Evolutionary conservation across 1,284 basidiomycete species (phyloP).

Genomic region (Cerrena zonata): DNA sequence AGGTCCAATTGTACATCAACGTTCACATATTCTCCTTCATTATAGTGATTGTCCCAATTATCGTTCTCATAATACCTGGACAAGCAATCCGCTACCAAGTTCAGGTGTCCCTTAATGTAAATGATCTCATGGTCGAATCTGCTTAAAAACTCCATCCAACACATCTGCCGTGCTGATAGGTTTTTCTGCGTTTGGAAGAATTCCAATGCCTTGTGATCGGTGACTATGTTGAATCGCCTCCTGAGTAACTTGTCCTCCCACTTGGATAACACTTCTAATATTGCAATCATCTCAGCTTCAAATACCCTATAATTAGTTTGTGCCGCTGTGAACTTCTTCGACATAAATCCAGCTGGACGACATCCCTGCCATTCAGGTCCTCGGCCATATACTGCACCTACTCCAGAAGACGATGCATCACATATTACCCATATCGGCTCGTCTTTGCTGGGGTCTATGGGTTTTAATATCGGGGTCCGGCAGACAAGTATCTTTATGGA

Average conservation of each 20-base stretch:
- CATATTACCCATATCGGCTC: too few species aligned
- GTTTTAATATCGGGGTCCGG: conserved; percentile 27
- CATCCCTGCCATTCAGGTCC: too few species aligned
- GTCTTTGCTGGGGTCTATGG: conserved; percentile 24
- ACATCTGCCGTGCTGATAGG: conserved; percentile 19
- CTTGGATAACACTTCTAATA: conserved; percentile 31
- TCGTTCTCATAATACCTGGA: too few species aligned
- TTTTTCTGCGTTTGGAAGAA: conserved; percentile 26
- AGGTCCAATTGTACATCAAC: too few species aligned
- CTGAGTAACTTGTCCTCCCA: too few species aligned
- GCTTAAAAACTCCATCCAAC: conserved; percentile 33
- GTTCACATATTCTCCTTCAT: conserved; percentile 23
- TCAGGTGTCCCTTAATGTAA: conserved; percentile 26
- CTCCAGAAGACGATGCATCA: too few species aligned
- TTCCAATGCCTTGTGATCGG: conserved; percentile 33
- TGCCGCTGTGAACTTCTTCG: too few species aligned
- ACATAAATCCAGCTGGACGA: conserved; percentile 33
- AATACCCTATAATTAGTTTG: conserved; percentile 32
- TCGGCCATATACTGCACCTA: too few species aligned
- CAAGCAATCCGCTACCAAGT: conserved; percentile 35
- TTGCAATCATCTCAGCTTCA: conserved; percentile 33
- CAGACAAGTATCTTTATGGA: conserved; percentile 29
- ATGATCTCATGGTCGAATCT: conserved; percentile 31
- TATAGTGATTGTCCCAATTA: conserved; percentile 13
- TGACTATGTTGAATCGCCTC: conserved; percentile 29